phyloP scores from a whole-genome alignment of 23 red algal species.

The Porphyridium purpureum region DNA sequence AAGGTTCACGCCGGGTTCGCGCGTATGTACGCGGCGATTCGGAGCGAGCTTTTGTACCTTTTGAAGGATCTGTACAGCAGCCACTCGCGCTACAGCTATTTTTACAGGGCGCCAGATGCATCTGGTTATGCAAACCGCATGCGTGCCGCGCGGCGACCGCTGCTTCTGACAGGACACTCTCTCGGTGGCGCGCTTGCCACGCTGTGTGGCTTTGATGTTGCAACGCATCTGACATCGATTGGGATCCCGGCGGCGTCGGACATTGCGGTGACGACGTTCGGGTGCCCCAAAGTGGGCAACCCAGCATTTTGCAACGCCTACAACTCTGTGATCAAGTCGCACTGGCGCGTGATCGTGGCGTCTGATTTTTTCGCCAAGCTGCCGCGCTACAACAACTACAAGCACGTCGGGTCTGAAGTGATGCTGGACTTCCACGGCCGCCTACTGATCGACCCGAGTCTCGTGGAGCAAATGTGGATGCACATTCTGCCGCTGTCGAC shows the following conservation, averaged over 20 bases:
- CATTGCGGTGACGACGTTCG: constrained; percentile 61
- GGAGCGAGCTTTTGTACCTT: constrained; percentile 26
- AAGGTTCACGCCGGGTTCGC: constrained; percentile 46
- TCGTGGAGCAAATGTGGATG: constrained; percentile 51
- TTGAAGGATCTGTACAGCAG: constrained; percentile 36
- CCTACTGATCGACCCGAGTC: constrained; percentile 64
- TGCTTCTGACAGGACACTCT: too few relatives aligned
- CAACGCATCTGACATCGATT: too few relatives aligned
- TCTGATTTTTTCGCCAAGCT: constrained; percentile 37
- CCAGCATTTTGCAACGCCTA: constrained; percentile 27
- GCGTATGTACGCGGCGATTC: constrained; percentile 25
- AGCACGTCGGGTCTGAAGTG: constrained; percentile 52
- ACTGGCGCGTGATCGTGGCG: constrained; percentile 60
- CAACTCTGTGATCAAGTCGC: constrained; percentile 30
- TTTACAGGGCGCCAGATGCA: too few relatives aligned
- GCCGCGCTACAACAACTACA: constrained; percentile 18
- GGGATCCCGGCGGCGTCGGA: too few relatives aligned
- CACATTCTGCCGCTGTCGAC: constrained; percentile 19
- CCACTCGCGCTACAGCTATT: too few relatives aligned
- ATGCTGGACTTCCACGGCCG: constrained; percentile 45
- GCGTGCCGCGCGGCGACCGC: too few relatives aligned
- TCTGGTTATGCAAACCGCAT: too few relatives aligned
- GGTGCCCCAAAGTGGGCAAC: constrained; percentile 41
- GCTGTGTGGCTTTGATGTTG: too few relatives aligned
- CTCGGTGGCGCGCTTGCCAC: too few relatives aligned